These are phyloP conservation scores for Alternaria panax DNA, from an alignment of 2,329 filamentous ascomycete genomes.

Conservation along the genomic window DNA sequence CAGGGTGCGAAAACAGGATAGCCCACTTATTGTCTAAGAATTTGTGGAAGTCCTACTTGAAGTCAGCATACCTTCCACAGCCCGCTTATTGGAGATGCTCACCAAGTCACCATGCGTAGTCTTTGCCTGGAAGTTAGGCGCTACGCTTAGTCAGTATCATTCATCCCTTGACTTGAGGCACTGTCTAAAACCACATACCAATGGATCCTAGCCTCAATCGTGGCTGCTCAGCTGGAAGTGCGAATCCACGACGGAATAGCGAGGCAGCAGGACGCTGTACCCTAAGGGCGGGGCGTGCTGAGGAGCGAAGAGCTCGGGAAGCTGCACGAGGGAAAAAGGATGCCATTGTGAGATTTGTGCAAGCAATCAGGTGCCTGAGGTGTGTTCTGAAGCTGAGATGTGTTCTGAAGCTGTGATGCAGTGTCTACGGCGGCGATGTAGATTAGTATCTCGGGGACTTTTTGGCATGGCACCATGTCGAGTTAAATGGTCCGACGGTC, in stretches of 20 bases:
- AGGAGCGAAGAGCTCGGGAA: constrained; percentile 43
- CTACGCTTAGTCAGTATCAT: constrained; percentile 48
- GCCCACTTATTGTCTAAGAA: constrained; percentile 82
- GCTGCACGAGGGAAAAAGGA: constrained; percentile 45
- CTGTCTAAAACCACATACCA: constrained; percentile 28
- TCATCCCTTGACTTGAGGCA: neutral
- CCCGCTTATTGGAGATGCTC: constrained; percentile 51
- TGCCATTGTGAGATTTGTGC: constrained; percentile 36
- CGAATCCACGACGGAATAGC: constrained; percentile 49
- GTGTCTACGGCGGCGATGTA: neutral
- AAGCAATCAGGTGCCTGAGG: neutral
- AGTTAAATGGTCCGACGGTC: constrained; percentile 11
- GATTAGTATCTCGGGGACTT: constrained; percentile 7
- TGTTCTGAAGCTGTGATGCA: constrained; percentile 6
- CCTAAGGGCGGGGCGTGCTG: constrained; percentile 35
- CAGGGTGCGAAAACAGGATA: constrained; percentile 84
- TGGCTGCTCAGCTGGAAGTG: constrained; percentile 50
- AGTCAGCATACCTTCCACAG: neutral
- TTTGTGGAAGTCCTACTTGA: constrained; percentile 68
- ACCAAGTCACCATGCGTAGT: constrained; percentile 76
- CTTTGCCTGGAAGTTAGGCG: constrained; percentile 84
- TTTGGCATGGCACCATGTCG: constrained; percentile 21
- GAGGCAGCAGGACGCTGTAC: constrained; percentile 36
- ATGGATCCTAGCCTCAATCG: constrained; percentile 55
- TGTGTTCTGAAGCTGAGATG: constrained; percentile 7